phyloP scores from a whole-genome alignment of 129 eudicot species.

The Kitagawia praeruptora region DNA sequence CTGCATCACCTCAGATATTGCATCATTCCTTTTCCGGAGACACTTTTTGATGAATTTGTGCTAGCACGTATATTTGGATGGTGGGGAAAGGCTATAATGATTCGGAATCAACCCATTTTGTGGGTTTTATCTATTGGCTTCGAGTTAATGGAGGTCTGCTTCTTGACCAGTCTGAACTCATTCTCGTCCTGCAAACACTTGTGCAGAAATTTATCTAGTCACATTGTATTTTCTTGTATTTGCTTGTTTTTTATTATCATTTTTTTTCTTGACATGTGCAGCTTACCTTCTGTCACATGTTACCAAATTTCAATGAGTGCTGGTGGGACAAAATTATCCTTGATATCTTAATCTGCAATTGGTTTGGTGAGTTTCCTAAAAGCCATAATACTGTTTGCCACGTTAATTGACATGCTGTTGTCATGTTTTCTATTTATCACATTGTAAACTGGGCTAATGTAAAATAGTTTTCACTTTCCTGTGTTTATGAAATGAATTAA shows the following conservation, averaged over 20 bases:
- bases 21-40: slow-evolving; percentile 43
- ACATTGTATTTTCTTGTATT: neutral
- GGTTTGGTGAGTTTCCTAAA: slow-evolving; percentile 70
- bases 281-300: slow-evolving; percentile 96
- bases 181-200: slow-evolving; percentile 4
- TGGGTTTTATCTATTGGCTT: slow-evolving; percentile 95
- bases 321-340: slow-evolving; percentile 99
- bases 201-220: neutral
- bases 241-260: neutral
- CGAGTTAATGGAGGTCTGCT: slow-evolving; percentile 90
- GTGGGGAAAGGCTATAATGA: slow-evolving; percentile 99
- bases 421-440: neutral
- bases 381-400: neutral
- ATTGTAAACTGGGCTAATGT: neutral
- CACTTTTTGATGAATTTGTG: slow-evolving; percentile 93
- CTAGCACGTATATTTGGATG: slow-evolving; percentile 91
- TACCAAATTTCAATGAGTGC: slow-evolving; percentile 97
- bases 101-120: slow-evolving; percentile 95
- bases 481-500: neutral
- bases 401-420: neutral
- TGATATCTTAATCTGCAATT: slow-evolving; percentile 91
- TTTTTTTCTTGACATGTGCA: slow-evolving; percentile 29
- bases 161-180: slow-evolving; percentile 7
- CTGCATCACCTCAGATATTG: slow-evolving; percentile 8
- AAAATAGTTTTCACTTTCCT: neutral